Conservation (phyloP, 345 rosid species). For the Eucalyptus marginata region DNA sequence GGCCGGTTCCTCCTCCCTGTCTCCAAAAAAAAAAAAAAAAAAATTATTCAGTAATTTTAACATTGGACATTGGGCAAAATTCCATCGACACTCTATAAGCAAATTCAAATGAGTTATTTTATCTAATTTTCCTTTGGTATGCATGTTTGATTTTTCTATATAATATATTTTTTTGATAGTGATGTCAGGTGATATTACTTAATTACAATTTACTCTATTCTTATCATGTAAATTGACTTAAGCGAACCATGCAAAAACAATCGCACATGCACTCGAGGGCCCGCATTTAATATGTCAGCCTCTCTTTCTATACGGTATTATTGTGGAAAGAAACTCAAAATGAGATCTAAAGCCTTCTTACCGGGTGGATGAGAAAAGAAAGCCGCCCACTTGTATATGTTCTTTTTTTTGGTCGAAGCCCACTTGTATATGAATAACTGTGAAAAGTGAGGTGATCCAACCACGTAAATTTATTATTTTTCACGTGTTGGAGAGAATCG, state of each 20-base stretch:
- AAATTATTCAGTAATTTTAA: background rate
- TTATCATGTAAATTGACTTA: background rate
- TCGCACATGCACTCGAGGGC: background rate
- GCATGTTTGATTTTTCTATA: background rate
- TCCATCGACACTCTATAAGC: background rate
- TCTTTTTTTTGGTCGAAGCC: background rate
- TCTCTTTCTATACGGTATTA: background rate
- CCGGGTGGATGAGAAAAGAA: background rate
- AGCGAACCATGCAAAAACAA: background rate
- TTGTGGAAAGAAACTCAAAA: background rate
- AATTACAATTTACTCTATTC: background rate
- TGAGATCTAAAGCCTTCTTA: background rate
- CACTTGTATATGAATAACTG: background rate
- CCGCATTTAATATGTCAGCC: background rate
- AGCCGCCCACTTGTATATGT: background rate
- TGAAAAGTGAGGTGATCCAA: background rate
- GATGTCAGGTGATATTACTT: background rate
- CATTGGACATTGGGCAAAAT: background rate
- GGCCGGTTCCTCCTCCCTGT: too few relatives aligned
- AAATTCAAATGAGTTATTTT: background rate
- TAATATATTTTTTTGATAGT: background rate
- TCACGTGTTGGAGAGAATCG: background rate
- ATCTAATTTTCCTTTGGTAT: background rate
- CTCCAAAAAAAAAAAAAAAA: too few relatives aligned
- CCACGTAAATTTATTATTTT: background rate